A percentile compares a stretch with the other conserved stretches of the same genome.
Conservation (phyloP, 768 basidiomycete genomes). For the Cubamyces lactineus region DNA sequence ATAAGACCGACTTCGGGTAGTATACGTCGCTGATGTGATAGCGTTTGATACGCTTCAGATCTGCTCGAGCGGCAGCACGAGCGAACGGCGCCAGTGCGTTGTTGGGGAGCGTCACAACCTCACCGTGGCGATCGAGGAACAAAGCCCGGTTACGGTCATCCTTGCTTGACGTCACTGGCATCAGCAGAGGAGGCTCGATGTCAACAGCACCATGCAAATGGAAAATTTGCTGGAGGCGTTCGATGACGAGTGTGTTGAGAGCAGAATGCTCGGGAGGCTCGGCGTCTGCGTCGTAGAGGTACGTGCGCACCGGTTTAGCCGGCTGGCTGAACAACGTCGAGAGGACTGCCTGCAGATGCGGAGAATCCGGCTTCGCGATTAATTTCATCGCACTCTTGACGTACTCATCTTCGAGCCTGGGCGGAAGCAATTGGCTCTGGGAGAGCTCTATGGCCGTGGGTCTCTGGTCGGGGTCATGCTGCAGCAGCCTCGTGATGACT, state of each 20-base stretch:
- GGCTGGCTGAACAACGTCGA: slow-evolving; percentile 78
- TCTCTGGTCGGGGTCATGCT: slow-evolving; percentile 77
- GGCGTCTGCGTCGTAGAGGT: slow-evolving; percentile 74
- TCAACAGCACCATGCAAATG: slow-evolving; percentile 89
- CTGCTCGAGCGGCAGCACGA: slow-evolving; percentile 73
- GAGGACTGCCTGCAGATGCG: slow-evolving; percentile 78
- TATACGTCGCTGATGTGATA: slow-evolving; percentile 80
- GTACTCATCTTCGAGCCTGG: slow-evolving; percentile 80
- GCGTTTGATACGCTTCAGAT: slow-evolving; percentile 74
- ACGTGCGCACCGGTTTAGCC: slow-evolving; percentile 62
- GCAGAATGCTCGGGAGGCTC: slow-evolving; percentile 71
- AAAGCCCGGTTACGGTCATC: slow-evolving; percentile 59
- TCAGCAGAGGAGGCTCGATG: slow-evolving; percentile 82
- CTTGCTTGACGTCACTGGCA: slow-evolving; percentile 67
- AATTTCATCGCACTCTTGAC: slow-evolving; percentile 77
- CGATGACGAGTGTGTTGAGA: slow-evolving; percentile 75
- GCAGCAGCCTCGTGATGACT: slow-evolving; percentile 83
- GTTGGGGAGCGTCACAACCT: slow-evolving; percentile 72
- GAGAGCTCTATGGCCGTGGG: slow-evolving; percentile 85
- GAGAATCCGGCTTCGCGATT: slow-evolving; percentile 84
- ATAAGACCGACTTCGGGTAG: slow-evolving; percentile 55
- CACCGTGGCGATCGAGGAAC: slow-evolving; percentile 81
- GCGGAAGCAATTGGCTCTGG: slow-evolving; percentile 76
- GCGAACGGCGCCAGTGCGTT: slow-evolving; percentile 79
- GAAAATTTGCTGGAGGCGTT: slow-evolving; percentile 77